Evolutionary conservation across 257 asterid species (phyloP).

Genomic region (Fraxinus excelsior): DNA sequence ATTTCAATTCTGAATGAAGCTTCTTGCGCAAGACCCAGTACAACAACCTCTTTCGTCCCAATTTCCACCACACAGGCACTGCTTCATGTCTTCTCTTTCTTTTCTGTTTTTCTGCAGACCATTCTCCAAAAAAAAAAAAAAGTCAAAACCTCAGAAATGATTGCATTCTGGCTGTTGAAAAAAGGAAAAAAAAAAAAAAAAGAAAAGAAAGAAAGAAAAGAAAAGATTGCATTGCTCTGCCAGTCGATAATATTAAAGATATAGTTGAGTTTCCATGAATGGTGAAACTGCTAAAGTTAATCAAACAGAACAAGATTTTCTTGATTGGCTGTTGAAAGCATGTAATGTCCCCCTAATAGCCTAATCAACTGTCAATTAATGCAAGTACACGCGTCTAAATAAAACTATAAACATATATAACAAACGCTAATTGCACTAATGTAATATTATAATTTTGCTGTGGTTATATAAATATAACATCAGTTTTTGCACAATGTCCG

Average conservation of each 20-base stretch:
- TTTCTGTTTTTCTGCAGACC: constrained; percentile 49
- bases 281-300: not conserved
- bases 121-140: constrained; percentile 12
- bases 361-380: not conserved
- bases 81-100: constrained; percentile 45
- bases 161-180: not conserved
- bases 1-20: constrained; percentile 31
- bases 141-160: constrained; percentile 3
- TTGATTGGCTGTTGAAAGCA: not conserved
- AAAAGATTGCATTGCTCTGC: no score
- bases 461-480: not conserved
- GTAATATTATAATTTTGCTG: not conserved
- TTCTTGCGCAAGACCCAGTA: constrained; percentile 53
- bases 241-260: not conserved
- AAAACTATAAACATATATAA: not conserved
- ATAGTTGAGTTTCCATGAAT: not conserved
- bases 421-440: not conserved
- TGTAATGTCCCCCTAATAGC: not conserved
- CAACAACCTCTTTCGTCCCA: constrained; percentile 64
- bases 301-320: not conserved
- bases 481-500: not conserved
- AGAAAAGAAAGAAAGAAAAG: no score
- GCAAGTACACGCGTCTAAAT: not conserved
- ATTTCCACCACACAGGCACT: constrained; percentile 76
- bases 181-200: no score